Base-by-base conservation (phyloP, 192 early-diverging fungal species). In the Coemansia brasiliensis region DNA sequence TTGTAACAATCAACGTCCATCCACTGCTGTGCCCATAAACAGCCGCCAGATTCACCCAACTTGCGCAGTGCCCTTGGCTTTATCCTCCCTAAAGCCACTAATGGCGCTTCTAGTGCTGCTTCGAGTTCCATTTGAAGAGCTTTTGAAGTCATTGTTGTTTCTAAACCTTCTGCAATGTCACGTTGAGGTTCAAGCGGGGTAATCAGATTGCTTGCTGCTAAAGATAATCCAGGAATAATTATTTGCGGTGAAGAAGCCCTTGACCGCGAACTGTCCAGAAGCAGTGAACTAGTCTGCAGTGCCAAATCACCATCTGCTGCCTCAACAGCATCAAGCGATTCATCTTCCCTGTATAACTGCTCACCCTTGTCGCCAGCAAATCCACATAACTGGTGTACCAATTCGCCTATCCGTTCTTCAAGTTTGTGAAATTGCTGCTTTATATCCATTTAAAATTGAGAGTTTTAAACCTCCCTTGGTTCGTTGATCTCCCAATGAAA, bases 11-110 rank as follows among this genome's bases (percentile, higher is more conserved):
- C 52, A 0, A 18, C 25, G 43, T 60, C 52, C 22, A 64, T 37
- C 68, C 68, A 71, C 68, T 62, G 59, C 39, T 55, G 48, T 1
- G 52, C 35, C 68, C 50, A 64, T 13, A 21, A 8, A 12, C 40
- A 25, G 11, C 26, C 26, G 15, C 25, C 21, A 15, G 37, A n/a
- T 1, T 26, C 48, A 3, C 55, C 27, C 32, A 45, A 10, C 38
- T 39, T 41, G 10, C 26, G 26, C 40, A 66, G 48, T 40, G 27
- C 3, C 0, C 9, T 20, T 22, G 56, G 26, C 11, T 39, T 50
- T 2, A 49, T 15, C 5, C 43, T 40, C 10, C 61, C 61, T 10
- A 54, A 16, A 7, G 61, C 68, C 15, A 71, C 61, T 9, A 71
- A 41, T 8, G 68, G 68, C 3, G 62, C 56, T 52, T 55, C 61